Evolutionary conservation across 352 stramenopile genomes (phyloP), one percentile per base, ranked within the genome.

Genomic region (Pythium periplocum): DNA sequence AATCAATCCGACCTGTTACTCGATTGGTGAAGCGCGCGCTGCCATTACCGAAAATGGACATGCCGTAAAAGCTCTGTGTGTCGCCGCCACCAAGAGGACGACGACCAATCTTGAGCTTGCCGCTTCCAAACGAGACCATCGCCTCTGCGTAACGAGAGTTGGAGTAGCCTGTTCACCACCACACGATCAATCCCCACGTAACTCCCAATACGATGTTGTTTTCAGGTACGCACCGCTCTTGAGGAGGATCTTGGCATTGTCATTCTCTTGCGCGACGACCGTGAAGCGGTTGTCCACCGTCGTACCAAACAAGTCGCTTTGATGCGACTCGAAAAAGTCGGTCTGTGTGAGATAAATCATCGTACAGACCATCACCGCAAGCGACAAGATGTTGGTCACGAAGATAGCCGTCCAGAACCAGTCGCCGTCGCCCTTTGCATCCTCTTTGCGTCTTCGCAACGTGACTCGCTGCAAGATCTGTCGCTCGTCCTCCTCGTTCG

Each of bases 261-360:
- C 42, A 35, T 81, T 75, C 45, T 90, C 66, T 17, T 81, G 61
- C 35, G 83, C 83, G 31, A 93, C 78, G 32, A 91, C 80, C 4
- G 80, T 90, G 44, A 91, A 93, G 10, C 78, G 67, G 33, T 91
- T 86, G 49, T 93, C 83, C 47, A 93, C 78, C 0, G 76, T 92
- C 36, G 79, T 86, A 17, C 80, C 81, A 37, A 93, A 81, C n/a
- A 93, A 48, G 33, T 93, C 81, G 35, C 65, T 85, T 57, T 91
- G 83, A 56, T 93, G 80, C 6, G 73, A 80, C 56, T 73, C 73
- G 37, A 93, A 93, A 66, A 93, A 91, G 55, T 91, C 80, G 7
- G 80, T 84, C 53, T 90, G 78, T 54, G 75, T 76, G 31, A 93
- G 66, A 58, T 90, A 90, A 26, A 87, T 69, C 26, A 74, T 71